Base-by-base conservation (phyloP, 2,329 filamentous ascomycete species). In the Thermomyces lanuginosus region DNA sequence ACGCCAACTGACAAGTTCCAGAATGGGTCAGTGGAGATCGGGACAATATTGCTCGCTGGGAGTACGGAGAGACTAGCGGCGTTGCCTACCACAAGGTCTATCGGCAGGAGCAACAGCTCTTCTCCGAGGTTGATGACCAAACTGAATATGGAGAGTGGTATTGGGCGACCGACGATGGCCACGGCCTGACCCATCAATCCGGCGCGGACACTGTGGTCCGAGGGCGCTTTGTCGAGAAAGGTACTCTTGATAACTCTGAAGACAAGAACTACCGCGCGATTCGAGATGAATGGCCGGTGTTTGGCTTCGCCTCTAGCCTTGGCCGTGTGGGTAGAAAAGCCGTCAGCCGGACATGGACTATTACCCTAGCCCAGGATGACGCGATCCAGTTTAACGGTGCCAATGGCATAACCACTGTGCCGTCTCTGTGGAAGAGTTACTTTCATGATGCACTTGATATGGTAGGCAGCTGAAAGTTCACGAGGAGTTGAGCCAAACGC, bases 21-120 rank as follows among this genome's bases (percentile, higher is more conserved):
- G 77, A 84, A 61, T 82, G 74, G 70, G 65, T 69, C 3, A 74
- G 74, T 8, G 73, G 75, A 12, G 66, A 82, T 41, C 50, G 55
- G 5, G 49, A 38, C 14, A 54, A 65, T 3, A 43, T 63, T 19
- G 65, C 73, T 21, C 49, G 72, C 38, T 83, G 77, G 77, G 63
- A 71, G 24, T 66, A 66, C 33, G 62, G 55, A 27, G 45, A 46
- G 18, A 58, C 54, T 1, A 53, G 61, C 15, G 60, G 56, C 3
- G 55, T 80, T 19, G 60, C 63, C 4, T 80, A 75, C 41, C 76
- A 81, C 53, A 64, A 64, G 28, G 46, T 61, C 8, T 58, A 53
- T 39, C 57, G 58, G 28, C 58, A 63, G 34, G 49, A 51, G 8
- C 62, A 63, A 28, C 43, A 57, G 9, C 41, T 49, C 3, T 67